A percentile compares a stretch with the other conserved stretches of the same genome.
phyloP scores from a whole-genome alignment of 768 basidiomycete species.

The Suillus clintonianus region DNA sequence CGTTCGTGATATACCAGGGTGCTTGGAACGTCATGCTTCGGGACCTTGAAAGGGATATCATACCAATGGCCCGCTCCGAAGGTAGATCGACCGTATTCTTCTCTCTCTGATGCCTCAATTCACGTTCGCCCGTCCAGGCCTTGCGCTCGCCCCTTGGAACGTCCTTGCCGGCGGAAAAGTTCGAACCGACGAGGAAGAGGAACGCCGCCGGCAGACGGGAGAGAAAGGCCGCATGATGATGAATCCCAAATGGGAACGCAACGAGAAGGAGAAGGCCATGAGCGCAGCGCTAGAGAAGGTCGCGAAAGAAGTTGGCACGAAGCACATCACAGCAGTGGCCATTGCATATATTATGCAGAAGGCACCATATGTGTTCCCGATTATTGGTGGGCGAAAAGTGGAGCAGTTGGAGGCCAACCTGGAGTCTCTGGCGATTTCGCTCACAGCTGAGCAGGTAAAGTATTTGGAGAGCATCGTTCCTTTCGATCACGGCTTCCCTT shows the following conservation, averaged over 20 bases:
- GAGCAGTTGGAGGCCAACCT: slow-evolving; percentile 51
- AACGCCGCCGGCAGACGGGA: slow-evolving; percentile 18
- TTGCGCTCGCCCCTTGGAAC: slow-evolving; percentile 48
- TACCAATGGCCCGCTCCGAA: slow-evolving; percentile 30
- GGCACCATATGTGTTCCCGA: slow-evolving; percentile 49
- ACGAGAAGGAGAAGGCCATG: slow-evolving; percentile 40
- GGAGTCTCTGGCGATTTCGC: slow-evolving; percentile 46
- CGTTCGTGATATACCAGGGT: slow-evolving; percentile 46
- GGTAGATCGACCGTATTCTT: slow-evolving; percentile 33
- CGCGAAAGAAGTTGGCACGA: slow-evolving; percentile 37
- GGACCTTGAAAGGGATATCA: slow-evolving; percentile 41
- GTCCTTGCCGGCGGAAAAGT: slow-evolving; percentile 30
- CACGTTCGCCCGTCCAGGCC: slow-evolving; percentile 24
- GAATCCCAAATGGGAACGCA: slow-evolving; percentile 34
- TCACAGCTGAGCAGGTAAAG: slow-evolving; percentile 46
- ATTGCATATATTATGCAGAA: slow-evolving; percentile 52
- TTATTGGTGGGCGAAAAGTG: slow-evolving; percentile 51
- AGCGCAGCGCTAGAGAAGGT: slow-evolving; percentile 40
- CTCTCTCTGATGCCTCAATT: background rate
- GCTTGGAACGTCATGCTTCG: slow-evolving; percentile 31
- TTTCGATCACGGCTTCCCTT: slow-evolving; percentile 49
- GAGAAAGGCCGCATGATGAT: slow-evolving; percentile 25
- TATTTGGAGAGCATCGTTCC: slow-evolving; percentile 42
- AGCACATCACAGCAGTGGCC: slow-evolving; percentile 42
- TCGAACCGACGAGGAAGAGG: slow-evolving; percentile 29